phyloP scores from a whole-genome alignment of 208 protist species.

The Crithidia expoeki region DNA sequence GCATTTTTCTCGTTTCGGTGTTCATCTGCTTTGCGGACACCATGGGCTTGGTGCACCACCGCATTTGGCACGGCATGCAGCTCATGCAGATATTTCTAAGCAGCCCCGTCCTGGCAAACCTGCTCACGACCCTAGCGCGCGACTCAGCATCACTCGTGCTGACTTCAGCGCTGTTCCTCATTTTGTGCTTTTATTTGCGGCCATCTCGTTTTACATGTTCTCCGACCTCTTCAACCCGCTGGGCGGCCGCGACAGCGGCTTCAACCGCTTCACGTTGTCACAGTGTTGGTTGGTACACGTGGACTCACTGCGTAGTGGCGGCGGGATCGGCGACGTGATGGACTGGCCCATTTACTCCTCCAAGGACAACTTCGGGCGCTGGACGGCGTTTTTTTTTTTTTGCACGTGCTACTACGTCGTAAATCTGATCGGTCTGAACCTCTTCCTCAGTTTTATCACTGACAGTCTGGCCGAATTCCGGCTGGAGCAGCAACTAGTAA shows the following conservation, averaged over 20 bases:
- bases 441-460: conserved; percentile 96
- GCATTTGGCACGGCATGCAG: conserved; percentile 67
- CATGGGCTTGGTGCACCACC: conserved; percentile 59
- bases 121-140: conserved; percentile 47
- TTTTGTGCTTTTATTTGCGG: conserved; percentile 68
- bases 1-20: conserved; percentile 34
- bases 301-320: conserved; percentile 70
- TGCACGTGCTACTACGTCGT: conserved; percentile 87
- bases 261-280: conserved; percentile 80
- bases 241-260: conserved; percentile 43
- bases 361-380: conserved; percentile 69
- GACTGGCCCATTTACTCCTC: conserved; percentile 62
- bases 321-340: conserved; percentile 79
- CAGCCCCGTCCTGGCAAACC: conserved; percentile 48
- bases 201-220: conserved; percentile 67
- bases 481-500: conserved; percentile 58
- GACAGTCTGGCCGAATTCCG: conserved; percentile 88
- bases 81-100: conserved; percentile 61
- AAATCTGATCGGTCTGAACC: conserved; percentile 79
- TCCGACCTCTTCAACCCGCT: conserved; percentile 59
- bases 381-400: conserved; percentile 94
- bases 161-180: conserved; percentile 58
- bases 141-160: conserved; percentile 57
- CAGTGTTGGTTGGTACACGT: conserved; percentile 80
- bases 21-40: conserved; percentile 56